A percentile compares a stretch with the other conserved stretches of the same genome.
Conservation (phyloP, 768 basidiomycete species). For the Auricularia cornea region DNA sequence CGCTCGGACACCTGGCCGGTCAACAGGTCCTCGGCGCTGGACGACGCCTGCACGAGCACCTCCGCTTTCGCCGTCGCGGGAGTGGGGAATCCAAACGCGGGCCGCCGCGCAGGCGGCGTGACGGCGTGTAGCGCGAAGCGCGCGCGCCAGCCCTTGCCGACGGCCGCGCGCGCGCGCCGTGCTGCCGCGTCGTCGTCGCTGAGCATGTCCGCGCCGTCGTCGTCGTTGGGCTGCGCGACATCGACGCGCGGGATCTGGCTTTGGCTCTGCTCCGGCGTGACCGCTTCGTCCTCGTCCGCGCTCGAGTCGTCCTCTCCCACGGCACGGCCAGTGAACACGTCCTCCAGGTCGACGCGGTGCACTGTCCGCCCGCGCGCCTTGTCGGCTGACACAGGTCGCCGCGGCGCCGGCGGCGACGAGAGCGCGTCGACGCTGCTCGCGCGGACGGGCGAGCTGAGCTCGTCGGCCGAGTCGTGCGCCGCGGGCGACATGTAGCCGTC, state of each 20-base stretch:
- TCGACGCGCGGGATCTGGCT: neutral
- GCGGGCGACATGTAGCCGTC: slow-evolving; percentile 60
- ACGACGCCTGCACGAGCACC: too few species aligned
- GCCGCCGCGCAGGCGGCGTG: too few species aligned
- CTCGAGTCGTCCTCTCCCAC: neutral
- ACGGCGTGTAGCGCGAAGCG: too few species aligned
- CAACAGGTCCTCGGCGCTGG: neutral
- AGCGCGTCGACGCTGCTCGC: neutral
- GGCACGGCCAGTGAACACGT: neutral
- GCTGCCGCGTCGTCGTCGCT: neutral
- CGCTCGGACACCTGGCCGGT: neutral
- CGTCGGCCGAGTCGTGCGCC: slow-evolving; percentile 37
- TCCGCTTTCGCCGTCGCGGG: too few species aligned
- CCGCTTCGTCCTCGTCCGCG: neutral
- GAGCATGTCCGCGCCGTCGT: neutral
- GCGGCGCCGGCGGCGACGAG: neutral
- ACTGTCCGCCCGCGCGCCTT: neutral
- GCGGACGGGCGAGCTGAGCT: slow-evolving; percentile 54
- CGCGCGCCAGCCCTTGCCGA: too few species aligned
- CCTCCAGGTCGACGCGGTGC: neutral
- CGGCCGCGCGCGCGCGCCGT: neutral
- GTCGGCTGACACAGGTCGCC: neutral
- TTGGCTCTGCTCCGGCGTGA: neutral
- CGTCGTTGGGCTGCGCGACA: neutral
- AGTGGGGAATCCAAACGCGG: too few species aligned